A percentile compares a stretch with the other conserved stretches of the same genome.
These are phyloP conservation scores for Solioccasus polychromus DNA, from an alignment of 768 basidiomycete species.

Conservation along the genomic window DNA sequence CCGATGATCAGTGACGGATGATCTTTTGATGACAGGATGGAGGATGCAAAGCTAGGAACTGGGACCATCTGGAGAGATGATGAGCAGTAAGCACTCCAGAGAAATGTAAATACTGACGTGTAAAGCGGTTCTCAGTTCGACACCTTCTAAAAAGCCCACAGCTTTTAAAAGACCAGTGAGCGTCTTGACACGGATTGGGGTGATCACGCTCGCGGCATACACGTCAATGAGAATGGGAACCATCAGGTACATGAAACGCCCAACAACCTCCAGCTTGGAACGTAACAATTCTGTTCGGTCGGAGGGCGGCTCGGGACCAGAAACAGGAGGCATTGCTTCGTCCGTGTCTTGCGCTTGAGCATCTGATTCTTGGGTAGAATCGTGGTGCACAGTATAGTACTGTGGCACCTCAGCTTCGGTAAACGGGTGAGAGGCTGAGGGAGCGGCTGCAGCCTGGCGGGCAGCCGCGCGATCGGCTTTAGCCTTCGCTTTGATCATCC, in stretches of 20 bases:
- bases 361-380: conserved; percentile 31
- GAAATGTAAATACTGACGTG: conserved; percentile 50
- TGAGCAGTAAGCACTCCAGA: conserved; percentile 3
- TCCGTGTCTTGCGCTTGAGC: conserved; percentile 43
- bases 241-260: conserved; percentile 81
- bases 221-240: conserved; percentile 96
- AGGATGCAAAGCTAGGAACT: conserved; percentile 91
- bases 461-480: conserved; percentile 78
- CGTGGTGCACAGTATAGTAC: conserved; percentile 12
- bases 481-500: conserved; percentile 76
- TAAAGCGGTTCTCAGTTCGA: conserved; percentile 72
- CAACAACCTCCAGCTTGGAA: conserved; percentile 71
- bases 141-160: conserved; percentile 80
- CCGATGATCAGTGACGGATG: conserved; percentile 82
- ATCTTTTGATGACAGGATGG: conserved; percentile 90
- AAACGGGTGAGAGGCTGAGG: conserved; percentile 28
- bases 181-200: conserved; percentile 84
- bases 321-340: conserved; percentile 32
- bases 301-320: conserved; percentile 32
- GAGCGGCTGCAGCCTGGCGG: conserved; percentile 48
- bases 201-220: conserved; percentile 96
- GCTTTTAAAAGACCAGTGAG: conserved; percentile 87
- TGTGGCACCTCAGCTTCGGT: conserved; percentile 24
- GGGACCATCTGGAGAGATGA: conserved; percentile 70
- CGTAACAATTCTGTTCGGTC: conserved; percentile 77